Base-by-base conservation (phyloP, 306 rosid genomes). In the Arachis hypogaea region DNA sequence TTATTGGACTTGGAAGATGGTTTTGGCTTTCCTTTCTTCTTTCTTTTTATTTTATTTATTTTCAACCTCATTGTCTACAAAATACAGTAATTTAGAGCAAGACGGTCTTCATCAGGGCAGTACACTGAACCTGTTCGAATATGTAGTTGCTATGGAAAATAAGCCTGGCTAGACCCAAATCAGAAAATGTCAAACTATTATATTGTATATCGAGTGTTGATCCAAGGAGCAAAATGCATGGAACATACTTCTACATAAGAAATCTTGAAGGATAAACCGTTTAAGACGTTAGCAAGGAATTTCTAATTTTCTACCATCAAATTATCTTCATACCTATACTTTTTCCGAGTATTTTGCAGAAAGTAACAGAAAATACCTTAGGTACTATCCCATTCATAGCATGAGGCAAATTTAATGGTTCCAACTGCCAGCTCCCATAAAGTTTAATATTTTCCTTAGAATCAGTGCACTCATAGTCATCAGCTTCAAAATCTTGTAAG, bases 361-460 rank as follows among this genome's bases (percentile, higher is more conserved):
- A 74, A 7, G 18, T 57, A 59, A 68, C 47, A 67, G 77, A 57
- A 49, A 60, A 56, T 76, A 93, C 98, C 96, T 88, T 93, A 40
- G 96, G 98, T 78, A 93, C 98, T 63, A 80, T 80, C 56, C 97
- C 97, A 73, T 91, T 73, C 66, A 86, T 86, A 47, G 98, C 98
- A 73, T 47, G 91, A 78, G 96, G 97, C 78, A 93, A 82, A 78
- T 82, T 73, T 68, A 93, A 76, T 11, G 94, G 92, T 82, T 93
- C 96, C 63, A 91, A 75, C 69, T 93, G 98, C 98, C 98, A 93
- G 81, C 77, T 88, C 80, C 97, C 98, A 68, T 86, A 91, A 72
- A 91, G 97, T 80, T 84, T 75, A 41, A 81, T 73, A 75, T 81
- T 76, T 78, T 75, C 90, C 82, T 75, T 81, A 7, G 85, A 85